Evolutionary conservation across 1,284 basidiomycete species (phyloP), one percentile per base, ranked within the genome.

Genomic region (Ustilago hordei): DNA sequence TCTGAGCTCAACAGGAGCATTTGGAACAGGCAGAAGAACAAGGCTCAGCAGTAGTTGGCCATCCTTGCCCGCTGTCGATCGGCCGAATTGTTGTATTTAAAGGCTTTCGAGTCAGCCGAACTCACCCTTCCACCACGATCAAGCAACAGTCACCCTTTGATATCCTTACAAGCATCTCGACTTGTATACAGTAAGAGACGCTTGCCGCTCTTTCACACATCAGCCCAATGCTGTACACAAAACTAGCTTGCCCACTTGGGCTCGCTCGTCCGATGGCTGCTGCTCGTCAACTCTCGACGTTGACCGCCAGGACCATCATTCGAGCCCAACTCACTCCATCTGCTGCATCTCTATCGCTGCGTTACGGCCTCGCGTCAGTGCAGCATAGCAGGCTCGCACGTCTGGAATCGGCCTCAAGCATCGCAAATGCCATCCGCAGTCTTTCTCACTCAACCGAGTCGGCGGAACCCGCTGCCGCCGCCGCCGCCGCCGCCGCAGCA

Each of bases 141-240:
- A 45, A 34, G 8, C 39, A 38, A 11, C 38, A 19, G 15, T 32
- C 13, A 31, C 23, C 23, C 23, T 45, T 12, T 1, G 11, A 53
- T n/a, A 48, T 13, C 62, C 28, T 12, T 41, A 57, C 54, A 61
- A 55, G 52, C 54, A 36, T n/a, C 38, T 15, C 34, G 11, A 39
- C 45, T 56, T 63, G 56, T 48, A 54, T 19, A 8, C 32, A 55
- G 54, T 13, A 9, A 32, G 36, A 53, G 28, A 23, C 8, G 7
- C 28, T 13, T 11, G 23, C n/a, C 32, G 43, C 15, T 47, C 57
- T 35, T 50, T 23, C 28, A 23, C 17, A 32, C 23, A 15, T 41
- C 56, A 39, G 64, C 55, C 28, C 61, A 13, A 73, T 73, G 70
- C 35, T 73, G 65, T 73, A 73, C 48, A 68, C 70, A 53, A 73